Percentiles rank a stretch among this genome's conserved stretches.
Conservation (phyloP, 2,329 filamentous ascomycete species). For the Trichoderma sp. region DNA sequence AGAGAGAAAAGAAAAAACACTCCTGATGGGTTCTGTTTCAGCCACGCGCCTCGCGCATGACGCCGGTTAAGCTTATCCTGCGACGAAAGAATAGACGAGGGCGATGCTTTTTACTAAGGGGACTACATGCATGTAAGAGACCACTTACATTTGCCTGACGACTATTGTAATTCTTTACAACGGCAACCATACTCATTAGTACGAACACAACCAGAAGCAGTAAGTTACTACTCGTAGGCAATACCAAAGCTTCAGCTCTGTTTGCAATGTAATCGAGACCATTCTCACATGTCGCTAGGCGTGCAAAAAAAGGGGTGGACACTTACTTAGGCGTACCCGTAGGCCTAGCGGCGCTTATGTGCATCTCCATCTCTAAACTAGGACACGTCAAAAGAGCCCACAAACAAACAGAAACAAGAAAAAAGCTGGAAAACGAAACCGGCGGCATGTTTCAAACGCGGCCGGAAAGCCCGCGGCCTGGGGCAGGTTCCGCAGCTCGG, state of each 20-base stretch:
- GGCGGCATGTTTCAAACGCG: background rate
- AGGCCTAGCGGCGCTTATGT: background rate
- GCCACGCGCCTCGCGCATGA: background rate
- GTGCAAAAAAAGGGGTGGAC: background rate
- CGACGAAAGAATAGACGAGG: background rate
- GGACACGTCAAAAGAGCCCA: slow-evolving; percentile 2
- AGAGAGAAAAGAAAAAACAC: background rate
- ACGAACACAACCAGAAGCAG: background rate
- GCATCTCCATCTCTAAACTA: background rate
- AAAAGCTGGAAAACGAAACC: background rate
- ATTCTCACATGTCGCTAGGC: background rate
- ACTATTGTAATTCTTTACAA: background rate
- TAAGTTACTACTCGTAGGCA: background rate
- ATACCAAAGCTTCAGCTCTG: background rate
- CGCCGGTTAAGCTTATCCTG: background rate
- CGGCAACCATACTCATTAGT: background rate
- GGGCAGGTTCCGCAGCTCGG: background rate
- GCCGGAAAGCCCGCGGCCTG: background rate
- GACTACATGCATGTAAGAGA: background rate
- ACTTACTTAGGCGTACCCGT: background rate
- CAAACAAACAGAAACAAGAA: background rate
- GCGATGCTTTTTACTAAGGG: background rate
- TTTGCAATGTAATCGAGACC: background rate
- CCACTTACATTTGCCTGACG: background rate
- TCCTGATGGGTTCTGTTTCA: background rate